Evolutionary conservation across 1,284 basidiomycete genomes (phyloP).

Genomic region (Sanghuangporus weigelae): DNA sequence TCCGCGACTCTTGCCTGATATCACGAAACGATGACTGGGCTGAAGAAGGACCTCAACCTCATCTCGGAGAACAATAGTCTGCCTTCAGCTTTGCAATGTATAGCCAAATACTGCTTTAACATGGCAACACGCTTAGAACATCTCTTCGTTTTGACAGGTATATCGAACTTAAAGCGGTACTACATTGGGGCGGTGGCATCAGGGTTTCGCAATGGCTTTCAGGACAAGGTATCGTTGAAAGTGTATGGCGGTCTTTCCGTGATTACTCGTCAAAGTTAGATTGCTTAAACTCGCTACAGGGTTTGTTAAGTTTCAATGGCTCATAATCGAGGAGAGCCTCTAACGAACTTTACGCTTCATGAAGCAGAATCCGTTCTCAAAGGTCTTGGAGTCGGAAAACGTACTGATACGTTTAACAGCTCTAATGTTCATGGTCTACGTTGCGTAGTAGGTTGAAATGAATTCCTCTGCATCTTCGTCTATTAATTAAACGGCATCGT

Average conservation of each 20-base stretch:
- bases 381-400: neutral
- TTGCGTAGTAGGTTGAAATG: neutral
- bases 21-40: neutral
- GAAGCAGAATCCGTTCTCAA: neutral
- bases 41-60: neutral
- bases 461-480: neutral
- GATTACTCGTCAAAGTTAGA: neutral
- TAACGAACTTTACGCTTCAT: neutral
- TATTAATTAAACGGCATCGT: no score
- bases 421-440: neutral
- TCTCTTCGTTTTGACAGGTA: neutral
- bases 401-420: neutral
- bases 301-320: neutral
- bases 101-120: neutral
- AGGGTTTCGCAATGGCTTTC: neutral
- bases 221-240: neutral
- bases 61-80: neutral
- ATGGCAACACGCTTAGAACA: neutral
- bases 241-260: neutral
- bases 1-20: neutral
- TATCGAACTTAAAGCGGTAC: neutral
- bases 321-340: neutral
- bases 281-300: neutral
- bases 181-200: neutral
- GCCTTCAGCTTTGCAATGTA: neutral